Conservation (phyloP, 352 stramenopile species). For the Globisporangium alternatum region DNA sequence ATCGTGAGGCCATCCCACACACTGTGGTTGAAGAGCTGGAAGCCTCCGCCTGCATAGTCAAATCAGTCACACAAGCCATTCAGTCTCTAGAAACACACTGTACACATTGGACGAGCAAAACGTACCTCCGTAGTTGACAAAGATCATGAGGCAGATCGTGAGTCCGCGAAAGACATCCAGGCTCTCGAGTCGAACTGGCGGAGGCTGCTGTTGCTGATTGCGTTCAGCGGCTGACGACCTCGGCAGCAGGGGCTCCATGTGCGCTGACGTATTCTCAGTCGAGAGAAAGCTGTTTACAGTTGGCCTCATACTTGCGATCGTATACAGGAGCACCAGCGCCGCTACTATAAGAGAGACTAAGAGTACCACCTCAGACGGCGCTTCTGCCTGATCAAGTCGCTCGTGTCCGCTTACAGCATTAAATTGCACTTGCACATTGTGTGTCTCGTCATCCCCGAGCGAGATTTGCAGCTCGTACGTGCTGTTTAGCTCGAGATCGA, state of each 20-base stretch:
- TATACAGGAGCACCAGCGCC: background rate
- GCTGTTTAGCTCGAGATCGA: background rate
- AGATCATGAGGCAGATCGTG: slow-evolving; percentile 81
- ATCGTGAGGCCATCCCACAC: slow-evolving; percentile 75
- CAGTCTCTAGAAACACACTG: background rate
- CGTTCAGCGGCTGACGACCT: background rate
- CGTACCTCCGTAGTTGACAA: slow-evolving; percentile 83
- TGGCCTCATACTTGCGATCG: background rate
- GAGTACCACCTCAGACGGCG: background rate
- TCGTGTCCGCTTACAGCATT: background rate
- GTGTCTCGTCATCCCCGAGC: background rate
- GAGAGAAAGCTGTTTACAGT: background rate
- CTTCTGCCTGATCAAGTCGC: background rate
- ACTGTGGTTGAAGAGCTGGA: slow-evolving; percentile 62
- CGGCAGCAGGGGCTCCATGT: slow-evolving; percentile 10
- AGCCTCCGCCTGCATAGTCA: slow-evolving; percentile 40
- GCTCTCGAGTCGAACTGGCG: slow-evolving; percentile 24
- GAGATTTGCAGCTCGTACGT: background rate
- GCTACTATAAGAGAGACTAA: background rate
- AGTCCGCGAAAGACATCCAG: slow-evolving; percentile 77
- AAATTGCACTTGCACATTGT: background rate
- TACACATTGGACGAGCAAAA: background rate
- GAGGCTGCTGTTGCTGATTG: background rate
- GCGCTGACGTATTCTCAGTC: background rate
- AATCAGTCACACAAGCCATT: background rate